Percentiles rank a stretch among this genome's conserved stretches.
phyloP scores from a whole-genome alignment of 2,329 filamentous ascomycete genomes.

The Botrytis elliptica region DNA sequence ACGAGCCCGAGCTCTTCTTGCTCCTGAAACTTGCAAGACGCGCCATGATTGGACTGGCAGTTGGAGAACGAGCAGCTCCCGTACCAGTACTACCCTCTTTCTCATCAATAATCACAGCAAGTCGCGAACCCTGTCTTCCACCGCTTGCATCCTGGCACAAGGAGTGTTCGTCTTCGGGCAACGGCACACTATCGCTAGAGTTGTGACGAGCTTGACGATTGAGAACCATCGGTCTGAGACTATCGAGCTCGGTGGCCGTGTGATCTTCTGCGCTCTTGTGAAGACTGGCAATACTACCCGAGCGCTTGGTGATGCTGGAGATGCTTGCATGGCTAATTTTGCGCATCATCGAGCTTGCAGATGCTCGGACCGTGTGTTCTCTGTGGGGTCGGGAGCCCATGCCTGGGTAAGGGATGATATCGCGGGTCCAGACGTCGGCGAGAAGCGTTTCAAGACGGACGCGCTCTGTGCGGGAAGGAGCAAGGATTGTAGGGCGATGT shows the following conservation, averaged over 20 bases:
- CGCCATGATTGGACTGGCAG: constrained; percentile 19
- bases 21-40: constrained; percentile 32
- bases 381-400: constrained; percentile 66
- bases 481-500: constrained; percentile 66
- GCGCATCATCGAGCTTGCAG: constrained; percentile 83
- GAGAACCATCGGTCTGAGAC: constrained; percentile 20
- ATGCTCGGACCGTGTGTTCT: constrained; percentile 71
- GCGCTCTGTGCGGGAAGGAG: constrained; percentile 72
- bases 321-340: constrained; percentile 77
- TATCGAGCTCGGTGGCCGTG: constrained; percentile 24
- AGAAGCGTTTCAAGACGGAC: constrained; percentile 73
- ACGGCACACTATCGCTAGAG: constrained; percentile 23
- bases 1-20: constrained; percentile 34
- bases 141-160: background rate
- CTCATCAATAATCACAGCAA: constrained; percentile 36
- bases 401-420: constrained; percentile 77
- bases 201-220: constrained; percentile 23
- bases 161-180: constrained; percentile 28
- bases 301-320: constrained; percentile 68
- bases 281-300: constrained; percentile 42
- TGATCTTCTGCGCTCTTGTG: constrained; percentile 33
- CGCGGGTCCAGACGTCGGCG: constrained; percentile 79
- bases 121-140: constrained; percentile 22
- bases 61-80: constrained; percentile 18
- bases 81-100: constrained; percentile 34